Evolutionary conservation across 116 monocot genomes (phyloP), one percentile per base, ranked within the genome.

Genomic region (Iris pallida): DNA sequence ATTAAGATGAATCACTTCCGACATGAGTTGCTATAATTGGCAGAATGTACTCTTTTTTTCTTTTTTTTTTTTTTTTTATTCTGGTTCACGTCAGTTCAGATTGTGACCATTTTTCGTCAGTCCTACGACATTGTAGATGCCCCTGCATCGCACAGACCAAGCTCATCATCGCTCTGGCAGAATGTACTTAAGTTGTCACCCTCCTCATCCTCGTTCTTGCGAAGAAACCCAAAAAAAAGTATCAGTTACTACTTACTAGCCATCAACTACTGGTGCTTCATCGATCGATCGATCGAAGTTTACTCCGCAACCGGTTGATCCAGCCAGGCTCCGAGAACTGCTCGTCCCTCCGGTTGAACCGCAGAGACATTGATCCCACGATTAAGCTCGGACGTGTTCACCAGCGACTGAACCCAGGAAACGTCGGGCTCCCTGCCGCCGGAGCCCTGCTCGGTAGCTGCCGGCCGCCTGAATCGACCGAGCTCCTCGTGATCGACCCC

Each of bases 371-470:
- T 4, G 44, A 59, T 9, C 10, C 8, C 14, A 30, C 19, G n/a
- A n/a, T 30, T 15, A 18, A 16, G 45, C 47, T 88, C 88, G 0
- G 73, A 67, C 8, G 77, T 78, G 56, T 75, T 83, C 40, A 92
- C 92, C 20, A 92, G 61, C 5, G 92, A 83, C 18, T 88, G 79
- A 20, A 89, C 83, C 92, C 92, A 93, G 0, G 88, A 85, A 11
- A 93, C 45, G 59, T 93, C 92, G 1, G 86, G 88, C 64, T 92
- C 88, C 20, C 30, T 30, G 1, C 74, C 74, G 0, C 56, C 60
- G 4, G 61, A 57, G 15, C 61, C 54, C 8, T 49, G 43, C 7
- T 81, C 81, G 5, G 78, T 77, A 30, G 0, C 30, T 30, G 30
- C 3, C 30, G 30, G 3, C 1, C 53, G 59, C 42, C 55, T 71